Percentiles rank a stretch among this genome's conserved stretches.
Conservation (phyloP, 805 yeast species). For the Blastobotrys peoriensis region DNA sequence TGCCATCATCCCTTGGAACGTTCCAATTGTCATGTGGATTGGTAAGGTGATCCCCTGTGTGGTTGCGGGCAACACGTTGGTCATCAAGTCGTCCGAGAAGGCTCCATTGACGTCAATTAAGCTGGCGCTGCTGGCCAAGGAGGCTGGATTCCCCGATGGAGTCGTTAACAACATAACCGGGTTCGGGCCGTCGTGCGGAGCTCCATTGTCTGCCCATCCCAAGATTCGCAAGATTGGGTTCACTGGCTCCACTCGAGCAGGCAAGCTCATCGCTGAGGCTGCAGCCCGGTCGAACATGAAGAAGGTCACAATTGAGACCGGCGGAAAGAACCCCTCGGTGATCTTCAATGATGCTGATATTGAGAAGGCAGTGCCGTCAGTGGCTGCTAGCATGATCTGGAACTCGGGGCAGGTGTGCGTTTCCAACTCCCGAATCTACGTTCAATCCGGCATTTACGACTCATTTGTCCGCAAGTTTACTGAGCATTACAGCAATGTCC, state of each 20-base stretch:
- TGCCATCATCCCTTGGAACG: slow-evolving; percentile 60
- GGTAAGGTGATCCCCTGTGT: slow-evolving; percentile 60
- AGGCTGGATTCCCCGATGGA: slow-evolving; percentile 60
- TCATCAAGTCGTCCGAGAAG: slow-evolving; percentile 55
- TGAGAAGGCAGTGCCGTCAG: slow-evolving; percentile 48
- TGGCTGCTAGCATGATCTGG: slow-evolving; percentile 52
- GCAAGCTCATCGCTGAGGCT: slow-evolving; percentile 53
- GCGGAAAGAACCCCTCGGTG: slow-evolving; percentile 63
- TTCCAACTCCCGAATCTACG: slow-evolving; percentile 55
- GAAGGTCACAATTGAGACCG: slow-evolving; percentile 56
- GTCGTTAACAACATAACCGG: slow-evolving; percentile 39
- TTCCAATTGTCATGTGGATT: slow-evolving; percentile 63
- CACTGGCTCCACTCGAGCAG: slow-evolving; percentile 61
- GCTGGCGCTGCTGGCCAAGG: slow-evolving; percentile 45
- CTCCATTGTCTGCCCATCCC: slow-evolving; percentile 44
- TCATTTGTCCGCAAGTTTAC: slow-evolving; percentile 42
- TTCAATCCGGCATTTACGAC: slow-evolving; percentile 46
- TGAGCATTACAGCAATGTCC: too few species aligned
- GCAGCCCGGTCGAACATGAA: slow-evolving; percentile 48
- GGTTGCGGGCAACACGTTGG: slow-evolving; percentile 60
- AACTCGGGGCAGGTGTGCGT: slow-evolving; percentile 63
- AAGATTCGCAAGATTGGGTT: slow-evolving; percentile 52
- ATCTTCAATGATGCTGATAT: slow-evolving; percentile 57
- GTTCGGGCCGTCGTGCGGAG: slow-evolving; percentile 48
- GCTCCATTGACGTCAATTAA: slow-evolving; percentile 59